Base-by-base conservation (phyloP, 352 stramenopile species). In the Phytophthora kernoviae region DNA sequence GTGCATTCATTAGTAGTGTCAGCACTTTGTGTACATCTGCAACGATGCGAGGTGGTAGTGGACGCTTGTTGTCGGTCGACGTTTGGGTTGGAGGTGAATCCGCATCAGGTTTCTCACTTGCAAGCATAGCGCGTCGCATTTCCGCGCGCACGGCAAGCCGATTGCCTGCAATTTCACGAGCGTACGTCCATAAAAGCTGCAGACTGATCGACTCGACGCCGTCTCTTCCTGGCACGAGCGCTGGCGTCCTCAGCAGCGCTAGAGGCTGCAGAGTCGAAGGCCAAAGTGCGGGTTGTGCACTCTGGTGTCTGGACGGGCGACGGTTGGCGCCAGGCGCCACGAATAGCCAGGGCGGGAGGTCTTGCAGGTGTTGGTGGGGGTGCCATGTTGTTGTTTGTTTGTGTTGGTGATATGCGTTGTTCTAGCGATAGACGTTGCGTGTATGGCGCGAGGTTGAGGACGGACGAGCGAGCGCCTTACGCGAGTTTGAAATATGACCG, bases 81-180 rank as follows among this genome's bases (percentile, higher is more conserved):
- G n/a, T 15, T 36, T 50, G 15, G 10, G 21, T n/a, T 34, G 55
- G 20, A n/a, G 21, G 17, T 3, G 45, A 37, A 21, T 20, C 20
- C 2, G 32, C 18, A 15, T 65, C 51, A 4, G 41, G 42, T 6
- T 55, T 55, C 11, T 58, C 61, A 22, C 39, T 69, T 12, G 15
- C 54, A 8, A 93, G 54, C 83, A 93, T 93, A 12, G 73, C 67
- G 11, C 80, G 71, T 5, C 83, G 75, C 83, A 93, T 93, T 51
- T 89, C 77, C 0, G 81, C 81, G 10, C 83, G 75, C 32, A 93
- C 81, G 9, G 81, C 80, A 15, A 93, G 56, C 14, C 81, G 72
- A 49, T 91, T 90, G 27, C 81, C 83, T 14, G 69, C 62, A 15
- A 87, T 73, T 42, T 90, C 83, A 67, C 74, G 12, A 93, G 54